Evolutionary conservation across 225 moss, liverwort and hornwort genomes (phyloP).

Genomic region (Asterella californica): DNA sequence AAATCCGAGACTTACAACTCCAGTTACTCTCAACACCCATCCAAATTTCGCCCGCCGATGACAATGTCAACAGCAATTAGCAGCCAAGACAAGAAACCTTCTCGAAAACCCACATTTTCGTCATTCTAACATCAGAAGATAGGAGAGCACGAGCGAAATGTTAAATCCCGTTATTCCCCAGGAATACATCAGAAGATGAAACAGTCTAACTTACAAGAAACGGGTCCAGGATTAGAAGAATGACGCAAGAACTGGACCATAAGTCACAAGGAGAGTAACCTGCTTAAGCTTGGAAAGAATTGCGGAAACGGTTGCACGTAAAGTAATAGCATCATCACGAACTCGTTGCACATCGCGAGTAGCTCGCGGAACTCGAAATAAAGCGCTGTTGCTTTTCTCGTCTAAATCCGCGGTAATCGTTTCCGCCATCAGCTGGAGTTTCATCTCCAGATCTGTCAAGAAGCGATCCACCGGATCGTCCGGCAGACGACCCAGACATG

Average conservation of each 20-base stretch:
- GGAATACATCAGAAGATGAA: neutral
- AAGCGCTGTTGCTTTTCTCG: conserved; percentile 83
- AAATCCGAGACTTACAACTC: neutral
- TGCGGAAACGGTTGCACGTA: conserved; percentile 92
- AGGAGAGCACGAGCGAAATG: neutral
- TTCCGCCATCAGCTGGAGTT: conserved; percentile 98
- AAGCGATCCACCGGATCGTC: conserved; percentile 90
- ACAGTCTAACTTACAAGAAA: neutral
- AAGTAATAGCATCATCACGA: conserved; percentile 80
- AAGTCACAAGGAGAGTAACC: conserved; percentile 35
- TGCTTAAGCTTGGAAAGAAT: conserved; percentile 88
- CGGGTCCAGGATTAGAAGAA: neutral
- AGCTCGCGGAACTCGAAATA: conserved; percentile 87
- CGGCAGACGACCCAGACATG: conserved; percentile 81
- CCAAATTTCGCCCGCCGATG: neutral
- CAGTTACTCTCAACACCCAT: neutral
- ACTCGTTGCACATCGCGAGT: conserved; percentile 91
- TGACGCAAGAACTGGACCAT: neutral
- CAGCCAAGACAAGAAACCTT: neutral
- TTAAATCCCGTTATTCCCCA: neutral
- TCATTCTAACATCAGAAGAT: neutral
- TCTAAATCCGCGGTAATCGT: conserved; percentile 77
- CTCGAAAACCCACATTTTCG: neutral
- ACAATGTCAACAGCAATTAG: neutral
- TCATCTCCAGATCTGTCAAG: conserved; percentile 96